Evolutionary conservation across 2,329 filamentous ascomycete genomes (phyloP).

Genomic region (Trichoderma simmonsii): DNA sequence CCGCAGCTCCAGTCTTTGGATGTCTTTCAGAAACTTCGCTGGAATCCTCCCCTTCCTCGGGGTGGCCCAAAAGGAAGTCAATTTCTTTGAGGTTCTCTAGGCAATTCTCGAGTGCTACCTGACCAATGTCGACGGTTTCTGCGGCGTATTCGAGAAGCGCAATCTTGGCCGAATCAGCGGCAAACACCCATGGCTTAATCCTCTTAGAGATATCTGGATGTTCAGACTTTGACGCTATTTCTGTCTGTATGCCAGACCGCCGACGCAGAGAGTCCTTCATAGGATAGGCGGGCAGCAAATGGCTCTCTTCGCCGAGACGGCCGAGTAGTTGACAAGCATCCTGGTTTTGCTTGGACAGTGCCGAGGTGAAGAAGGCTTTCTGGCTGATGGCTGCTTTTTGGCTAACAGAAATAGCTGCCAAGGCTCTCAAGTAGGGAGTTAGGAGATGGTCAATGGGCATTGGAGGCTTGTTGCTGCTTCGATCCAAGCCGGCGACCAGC

Average conservation of each 20-base stretch:
- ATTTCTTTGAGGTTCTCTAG: slow-evolving; percentile 49
- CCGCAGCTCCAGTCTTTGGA: not conserved
- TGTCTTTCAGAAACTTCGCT: slow-evolving; percentile 25
- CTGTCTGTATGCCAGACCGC: slow-evolving; percentile 45
- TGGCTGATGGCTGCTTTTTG: slow-evolving; percentile 58
- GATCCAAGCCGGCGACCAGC: slow-evolving; percentile 16
- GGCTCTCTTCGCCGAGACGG: slow-evolving; percentile 59
- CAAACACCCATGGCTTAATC: slow-evolving; percentile 57
- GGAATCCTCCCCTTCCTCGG: slow-evolving; percentile 29
- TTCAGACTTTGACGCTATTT: slow-evolving; percentile 37
- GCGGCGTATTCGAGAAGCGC: slow-evolving; percentile 55
- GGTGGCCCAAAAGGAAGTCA: slow-evolving; percentile 45
- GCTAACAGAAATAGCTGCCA: slow-evolving; percentile 51
- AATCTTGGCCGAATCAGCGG: slow-evolving; percentile 59
- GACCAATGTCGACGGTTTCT: slow-evolving; percentile 58
- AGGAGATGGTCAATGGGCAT: slow-evolving; percentile 42
- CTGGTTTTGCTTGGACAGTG: slow-evolving; percentile 49
- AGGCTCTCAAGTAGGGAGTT: slow-evolving; percentile 53
- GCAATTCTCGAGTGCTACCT: slow-evolving; percentile 53
- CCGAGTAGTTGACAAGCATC: slow-evolving; percentile 50
- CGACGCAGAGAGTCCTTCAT: slow-evolving; percentile 35
- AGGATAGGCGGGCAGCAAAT: slow-evolving; percentile 54
- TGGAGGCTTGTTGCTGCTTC: slow-evolving; percentile 20
- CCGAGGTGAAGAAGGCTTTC: slow-evolving; percentile 53
- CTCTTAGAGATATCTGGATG: slow-evolving; percentile 40